phyloP scores from a whole-genome alignment of 306 rosid species.

The Notholithocarpus densiflorus region DNA sequence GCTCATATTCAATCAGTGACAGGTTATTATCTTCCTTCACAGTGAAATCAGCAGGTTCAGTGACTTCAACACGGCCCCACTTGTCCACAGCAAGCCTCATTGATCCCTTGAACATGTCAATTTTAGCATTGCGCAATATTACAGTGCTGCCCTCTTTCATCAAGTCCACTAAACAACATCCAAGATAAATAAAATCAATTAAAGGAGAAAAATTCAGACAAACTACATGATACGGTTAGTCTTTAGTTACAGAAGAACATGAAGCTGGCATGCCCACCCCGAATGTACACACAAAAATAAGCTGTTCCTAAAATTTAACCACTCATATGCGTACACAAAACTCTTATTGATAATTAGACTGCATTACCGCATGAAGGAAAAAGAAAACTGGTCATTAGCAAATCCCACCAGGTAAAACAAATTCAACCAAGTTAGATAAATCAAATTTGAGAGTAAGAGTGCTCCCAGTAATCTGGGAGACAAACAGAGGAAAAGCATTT shows the following conservation, averaged over 20 bases:
- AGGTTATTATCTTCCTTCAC: conserved; percentile 74
- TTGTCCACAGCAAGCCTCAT: conserved; percentile 78
- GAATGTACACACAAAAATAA: not conserved
- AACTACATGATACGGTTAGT: not conserved
- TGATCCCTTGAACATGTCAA: conserved; percentile 72
- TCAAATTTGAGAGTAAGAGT: not conserved
- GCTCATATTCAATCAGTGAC: conserved; percentile 61
- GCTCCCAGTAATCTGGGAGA: not conserved
- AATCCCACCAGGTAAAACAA: not conserved
- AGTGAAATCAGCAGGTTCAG: conserved; percentile 55
- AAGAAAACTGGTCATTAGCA: not conserved
- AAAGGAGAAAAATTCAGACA: not conserved
- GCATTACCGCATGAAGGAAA: too few relatives aligned
- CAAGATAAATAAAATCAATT: conserved; percentile 15
- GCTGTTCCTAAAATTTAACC: not conserved
- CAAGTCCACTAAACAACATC: conserved; percentile 51
- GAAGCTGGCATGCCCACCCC: too few relatives aligned
- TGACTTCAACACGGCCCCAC: conserved; percentile 67
- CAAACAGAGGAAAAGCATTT: not conserved
- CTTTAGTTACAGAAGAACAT: not conserved
- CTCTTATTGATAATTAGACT: not conserved
- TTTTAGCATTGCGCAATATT: conserved; percentile 62
- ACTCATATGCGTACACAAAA: not conserved
- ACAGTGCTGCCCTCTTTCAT: conserved; percentile 61
- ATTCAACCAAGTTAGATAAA: not conserved